Base-by-base conservation (phyloP, 306 rosid species). In the Vigna unguiculata region DNA sequence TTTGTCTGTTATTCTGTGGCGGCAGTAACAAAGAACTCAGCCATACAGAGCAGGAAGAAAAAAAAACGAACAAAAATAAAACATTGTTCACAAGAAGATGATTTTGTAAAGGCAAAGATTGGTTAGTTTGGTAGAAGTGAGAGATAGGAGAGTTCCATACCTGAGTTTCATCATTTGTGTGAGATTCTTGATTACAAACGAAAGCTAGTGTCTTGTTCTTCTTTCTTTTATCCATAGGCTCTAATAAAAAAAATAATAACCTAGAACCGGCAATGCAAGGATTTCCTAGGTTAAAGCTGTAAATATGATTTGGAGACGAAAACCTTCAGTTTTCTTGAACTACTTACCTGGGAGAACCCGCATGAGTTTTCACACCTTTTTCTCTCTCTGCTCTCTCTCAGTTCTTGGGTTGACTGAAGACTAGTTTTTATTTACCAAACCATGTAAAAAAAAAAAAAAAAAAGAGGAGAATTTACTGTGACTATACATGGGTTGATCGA, bases 141-240 rank as follows among this genome's bases (percentile, higher is more conserved):
- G 25, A 59, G 49, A 53, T 47, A 38, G 7, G 25, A 14, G n/a
- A 28, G 49, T 45, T 34, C 41, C 76, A 15, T 81, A 83, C 88
- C 76, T 24, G 71, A 22, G 69, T 41, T 38, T 22, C 75, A 66
- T 30, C 69, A 71, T 49, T 76, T 49, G 75, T 43, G 43, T 78
- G 83, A 40, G 67, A 82, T 66, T 74, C 77, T 59, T 75, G 82
- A 52, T 36, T 75, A 52, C 47, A 11, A 80, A 61, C 52, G 40
- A 68, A 80, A 80, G 77, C 48, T 58, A 48, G 71, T 1, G 19
- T 71, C 4, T 74, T 82, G 52, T 82, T 75, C 75, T 67, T 59
- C 65, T 60, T 84, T 64, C 36, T 70, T 74, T 75, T 61, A 59
- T 78, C 89, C 87, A 85, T 88, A 34, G 17, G 79, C 53, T 62